Evolutionary conservation across 2,329 filamentous ascomycete species (phyloP).

Genomic region (Nigrospora oryzae): DNA sequence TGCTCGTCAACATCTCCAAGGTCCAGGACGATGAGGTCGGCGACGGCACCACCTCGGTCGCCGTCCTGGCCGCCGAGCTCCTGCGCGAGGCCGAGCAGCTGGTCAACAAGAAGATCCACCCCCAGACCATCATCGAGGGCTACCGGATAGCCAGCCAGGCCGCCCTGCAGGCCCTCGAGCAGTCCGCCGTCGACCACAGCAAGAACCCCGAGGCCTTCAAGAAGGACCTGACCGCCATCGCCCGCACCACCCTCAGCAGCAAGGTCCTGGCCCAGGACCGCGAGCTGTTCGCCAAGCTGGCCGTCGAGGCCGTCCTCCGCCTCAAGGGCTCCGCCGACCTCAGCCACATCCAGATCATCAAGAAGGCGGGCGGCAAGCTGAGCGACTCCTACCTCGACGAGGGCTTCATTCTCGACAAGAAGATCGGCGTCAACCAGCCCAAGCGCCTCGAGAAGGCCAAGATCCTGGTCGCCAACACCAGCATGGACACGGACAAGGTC

Average conservation of each 20-base stretch:
- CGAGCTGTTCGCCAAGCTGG: constrained; percentile 82
- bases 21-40: constrained; percentile 98
- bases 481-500: constrained; percentile 99
- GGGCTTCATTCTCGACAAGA: constrained; percentile 98
- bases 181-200: constrained; percentile 84
- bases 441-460: constrained; percentile 97
- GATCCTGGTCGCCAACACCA: constrained; percentile 94
- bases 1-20: constrained; percentile 98
- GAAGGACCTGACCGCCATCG: constrained; percentile 83
- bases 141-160: constrained; percentile 95
- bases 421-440: constrained; percentile 96
- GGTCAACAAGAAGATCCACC: constrained; percentile 96
- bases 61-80: constrained; percentile 89
- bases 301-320: constrained; percentile 83
- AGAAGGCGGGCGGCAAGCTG: constrained; percentile 96
- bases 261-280: constrained; percentile 94
- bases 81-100: constrained; percentile 94
- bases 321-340: constrained; percentile 87
- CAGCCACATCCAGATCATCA: constrained; percentile 98
- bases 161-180: constrained; percentile 75
- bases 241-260: constrained; percentile 89
- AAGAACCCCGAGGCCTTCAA: constrained; percentile 75
- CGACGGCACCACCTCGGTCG: constrained; percentile 96
- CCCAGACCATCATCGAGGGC: constrained; percentile 98
- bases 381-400: constrained; percentile 97